Base-by-base conservation (phyloP, 345 rosid genomes). In the Pseudoturritis turrita region DNA sequence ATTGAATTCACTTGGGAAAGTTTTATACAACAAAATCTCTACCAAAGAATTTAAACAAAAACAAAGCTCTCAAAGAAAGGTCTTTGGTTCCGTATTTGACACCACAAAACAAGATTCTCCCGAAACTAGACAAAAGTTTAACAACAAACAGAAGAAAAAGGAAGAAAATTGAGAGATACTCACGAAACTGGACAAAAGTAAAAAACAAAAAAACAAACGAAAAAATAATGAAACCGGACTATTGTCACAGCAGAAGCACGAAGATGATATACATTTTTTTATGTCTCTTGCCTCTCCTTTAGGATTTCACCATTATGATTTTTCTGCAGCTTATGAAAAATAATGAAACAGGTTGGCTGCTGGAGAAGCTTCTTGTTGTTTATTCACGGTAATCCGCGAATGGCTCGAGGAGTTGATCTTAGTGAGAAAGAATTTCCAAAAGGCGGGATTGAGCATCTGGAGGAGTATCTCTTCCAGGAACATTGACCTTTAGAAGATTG, bases 391-490 rank as follows among this genome's bases (percentile, higher is more conserved):
- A 65, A 50, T 40, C 62, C 49, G 49, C 11, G 3, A 74, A 67
- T 49, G 47, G 69, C 31, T 50, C 15, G 23, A 23, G 37, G 57
- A 51, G 54, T 26, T 52, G 50, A 59, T 59, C 17, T 77, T 82
- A 91, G 25, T 29, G 86, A 65, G 88, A 78, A 75, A 92, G 69
- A 64, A 92, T 83, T 26, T 84, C 88, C 7, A 81, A 64, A 60
- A 96, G 80, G 68, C 88, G 92, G 41, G 82, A 83, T 50, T 78
- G 86, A 60, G 96, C 97, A 81, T 88, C 97, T 0, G 77, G 62
- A 23, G 97, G 97, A 68, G 90, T 81, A 57, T 96, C 97, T 75
- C 98, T 88, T 80, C 98, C 97, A 0, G 97, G 94, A 49, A 96
- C 96, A 55, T 78, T 78, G 70, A 92, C 88, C 81, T 85, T 87